A percentile compares a stretch with the other conserved stretches of the same genome.
Evolutionary conservation across 2,329 filamentous ascomycete species (phyloP).

Genomic region (Colletotrichum chrysophilum): DNA sequence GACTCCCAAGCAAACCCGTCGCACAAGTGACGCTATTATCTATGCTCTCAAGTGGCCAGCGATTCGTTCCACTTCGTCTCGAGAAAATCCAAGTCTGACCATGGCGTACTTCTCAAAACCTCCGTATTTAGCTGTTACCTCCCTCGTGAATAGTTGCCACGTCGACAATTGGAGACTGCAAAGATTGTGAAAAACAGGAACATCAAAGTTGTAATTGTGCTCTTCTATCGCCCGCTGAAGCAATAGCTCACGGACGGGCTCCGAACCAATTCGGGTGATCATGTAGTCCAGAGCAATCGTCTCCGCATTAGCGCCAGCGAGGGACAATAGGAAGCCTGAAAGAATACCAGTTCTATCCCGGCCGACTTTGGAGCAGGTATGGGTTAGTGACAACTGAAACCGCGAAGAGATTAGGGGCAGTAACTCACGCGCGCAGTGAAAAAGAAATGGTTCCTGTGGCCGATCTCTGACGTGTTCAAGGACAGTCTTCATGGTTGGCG

Average conservation of each 20-base stretch:
- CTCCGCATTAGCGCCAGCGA: neutral
- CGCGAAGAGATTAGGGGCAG: neutral
- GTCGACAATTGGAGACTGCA: neutral
- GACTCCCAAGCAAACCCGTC: neutral
- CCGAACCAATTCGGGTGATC: neutral
- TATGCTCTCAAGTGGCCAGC: neutral
- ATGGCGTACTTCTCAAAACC: neutral
- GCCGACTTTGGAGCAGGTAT: neutral
- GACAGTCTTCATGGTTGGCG: slow-evolving; percentile 45
- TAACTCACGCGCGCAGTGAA: slow-evolving; percentile 59
- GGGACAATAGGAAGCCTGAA: neutral
- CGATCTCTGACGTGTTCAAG: slow-evolving; percentile 54
- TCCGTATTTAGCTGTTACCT: neutral
- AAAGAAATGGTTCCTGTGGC: slow-evolving; percentile 49
- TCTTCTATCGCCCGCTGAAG: neutral
- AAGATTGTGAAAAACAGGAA: neutral
- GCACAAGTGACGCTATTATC: neutral
- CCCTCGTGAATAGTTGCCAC: neutral
- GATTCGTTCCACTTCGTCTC: neutral
- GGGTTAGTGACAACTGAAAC: neutral
- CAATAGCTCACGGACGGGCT: neutral
- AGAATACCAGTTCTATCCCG: neutral
- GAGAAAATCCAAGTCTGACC: neutral
- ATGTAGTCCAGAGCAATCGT: neutral
- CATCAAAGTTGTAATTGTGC: neutral